Conservation (phyloP, 2,329 filamentous ascomycete genomes). For the Chrysosporium queenslandicum region DNA sequence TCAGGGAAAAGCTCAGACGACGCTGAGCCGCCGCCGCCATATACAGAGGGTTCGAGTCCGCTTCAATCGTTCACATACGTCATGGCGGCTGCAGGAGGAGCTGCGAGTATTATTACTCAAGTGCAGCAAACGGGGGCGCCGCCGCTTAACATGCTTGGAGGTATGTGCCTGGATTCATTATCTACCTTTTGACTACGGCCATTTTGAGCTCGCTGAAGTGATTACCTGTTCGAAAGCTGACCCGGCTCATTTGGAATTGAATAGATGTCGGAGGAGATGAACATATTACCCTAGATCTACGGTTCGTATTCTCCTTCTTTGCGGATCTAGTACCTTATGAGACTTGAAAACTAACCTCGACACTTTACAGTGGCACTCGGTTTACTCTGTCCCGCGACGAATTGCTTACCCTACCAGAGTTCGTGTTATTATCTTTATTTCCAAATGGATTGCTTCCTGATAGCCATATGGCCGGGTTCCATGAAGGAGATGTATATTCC, state of each 20-base stretch:
- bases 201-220: background rate
- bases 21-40: slow-evolving; percentile 87
- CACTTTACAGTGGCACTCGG: slow-evolving; percentile 72
- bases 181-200: background rate
- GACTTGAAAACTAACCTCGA: too few relatives aligned
- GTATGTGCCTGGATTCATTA: slow-evolving; percentile 40
- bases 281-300: slow-evolving; percentile 86
- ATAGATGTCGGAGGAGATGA: slow-evolving; percentile 55
- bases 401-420: slow-evolving; percentile 88
- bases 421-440: slow-evolving; percentile 93
- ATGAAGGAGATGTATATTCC: slow-evolving; percentile 88
- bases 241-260: background rate
- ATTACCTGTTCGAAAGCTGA: background rate
- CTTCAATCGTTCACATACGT: slow-evolving; percentile 88
- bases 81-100: slow-evolving; percentile 95
- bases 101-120: slow-evolving; percentile 97
- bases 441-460: slow-evolving; percentile 97
- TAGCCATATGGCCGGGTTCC: slow-evolving; percentile 85
- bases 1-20: slow-evolving; percentile 66
- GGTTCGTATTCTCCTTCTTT: slow-evolving; percentile 47
- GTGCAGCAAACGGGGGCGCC: slow-evolving; percentile 83
- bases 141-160: slow-evolving; percentile 79
- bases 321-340: background rate
- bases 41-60: slow-evolving; percentile 77
- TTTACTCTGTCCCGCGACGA: slow-evolving; percentile 94